A percentile compares a stretch with the other conserved stretches of the same genome.
Evolutionary conservation across 192 early-diverging fungal species (phyloP).

Genomic region (Entomortierella lignicola): DNA sequence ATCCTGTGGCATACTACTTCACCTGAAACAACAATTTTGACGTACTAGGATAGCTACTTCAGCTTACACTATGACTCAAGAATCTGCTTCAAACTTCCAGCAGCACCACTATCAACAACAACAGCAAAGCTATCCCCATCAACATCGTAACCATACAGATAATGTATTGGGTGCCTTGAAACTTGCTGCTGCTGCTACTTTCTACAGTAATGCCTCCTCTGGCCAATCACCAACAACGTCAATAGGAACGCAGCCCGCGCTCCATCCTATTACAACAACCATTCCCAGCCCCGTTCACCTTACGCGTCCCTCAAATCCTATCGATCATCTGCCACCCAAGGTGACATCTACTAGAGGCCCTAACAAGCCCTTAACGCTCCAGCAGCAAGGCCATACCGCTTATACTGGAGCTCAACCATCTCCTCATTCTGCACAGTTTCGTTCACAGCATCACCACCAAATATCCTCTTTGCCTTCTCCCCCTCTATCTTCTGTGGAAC

Average conservation of each 20-base stretch:
- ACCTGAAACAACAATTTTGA: too few relatives aligned
- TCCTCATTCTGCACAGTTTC: slow-evolving; percentile 16
- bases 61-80: neutral
- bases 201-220: neutral
- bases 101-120: slow-evolving; percentile 4
- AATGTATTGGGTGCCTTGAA: neutral
- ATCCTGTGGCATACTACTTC: too few relatives aligned
- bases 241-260: slow-evolving; percentile 1
- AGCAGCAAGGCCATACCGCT: neutral
- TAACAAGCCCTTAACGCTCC: slow-evolving; percentile 16
- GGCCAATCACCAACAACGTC: slow-evolving; percentile 4
- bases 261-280: slow-evolving; percentile 19
- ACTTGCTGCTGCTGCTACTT: slow-evolving; percentile 4
- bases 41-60: too few relatives aligned
- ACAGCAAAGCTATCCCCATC: neutral
- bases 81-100: neutral
- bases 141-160: neutral
- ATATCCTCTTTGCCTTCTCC: slow-evolving; percentile 33
- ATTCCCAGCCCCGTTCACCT: slow-evolving; percentile 15
- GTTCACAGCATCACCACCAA: slow-evolving; percentile 8
- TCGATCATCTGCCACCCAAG: neutral
- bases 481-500: slow-evolving; percentile 30
- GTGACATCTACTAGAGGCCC: slow-evolving; percentile 5
- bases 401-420: neutral
- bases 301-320: neutral